Evolutionary conservation across 495 filamentous ascomycete genomes (phyloP), one percentile per base, ranked within the genome.

Genomic region (Daldinia childiae): DNA sequence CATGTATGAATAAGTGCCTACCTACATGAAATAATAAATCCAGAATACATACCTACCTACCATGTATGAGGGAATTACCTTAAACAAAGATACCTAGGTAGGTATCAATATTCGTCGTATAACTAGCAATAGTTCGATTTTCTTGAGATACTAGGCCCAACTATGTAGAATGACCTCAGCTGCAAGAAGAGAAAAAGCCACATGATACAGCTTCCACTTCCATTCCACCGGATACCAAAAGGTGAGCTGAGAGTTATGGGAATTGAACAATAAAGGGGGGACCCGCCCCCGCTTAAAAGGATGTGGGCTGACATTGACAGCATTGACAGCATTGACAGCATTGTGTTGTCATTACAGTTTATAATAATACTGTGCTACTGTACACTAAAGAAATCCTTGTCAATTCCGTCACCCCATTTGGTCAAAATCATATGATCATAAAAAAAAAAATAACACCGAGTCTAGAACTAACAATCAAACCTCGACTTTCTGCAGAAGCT

Each of bases 201-300:
- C 64, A 68, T 68, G 64, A 68, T 68, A 48, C 55, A 64, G 56
- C 45, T 68, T 30, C 69, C 64, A 72, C 64, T 72, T 72, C 69
- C 69, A 72, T 72, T 72, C 69, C 69, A 72, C 69, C 69, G 69
- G 69, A 50, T 55, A 39, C 43, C 3, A 29, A 14, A 17, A 30
- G 4, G n/a, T 48, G 43, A 48, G 43, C 32, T 21, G 34, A 58
- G 32, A 21, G n/a, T 8, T 43, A 27, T 52, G 17, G 36, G 45
- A 21, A 38, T 51, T 50, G 30, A 36, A 15, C 11, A 58, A 14
- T 24, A 7, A 2, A 41, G 30, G 17, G 12, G 27, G 17, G 12
- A n/a, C n/a, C 55, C 17, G 34, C 8, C 34, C 32, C 55, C 43
- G 43, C 43, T 24, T 58, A 24, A 34, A 39, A 58, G 32, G 30